A percentile compares a stretch with the other conserved stretches of the same genome.
Conservation (phyloP, 176 grass and related monocot species). For the Raddia distichophylla region DNA sequence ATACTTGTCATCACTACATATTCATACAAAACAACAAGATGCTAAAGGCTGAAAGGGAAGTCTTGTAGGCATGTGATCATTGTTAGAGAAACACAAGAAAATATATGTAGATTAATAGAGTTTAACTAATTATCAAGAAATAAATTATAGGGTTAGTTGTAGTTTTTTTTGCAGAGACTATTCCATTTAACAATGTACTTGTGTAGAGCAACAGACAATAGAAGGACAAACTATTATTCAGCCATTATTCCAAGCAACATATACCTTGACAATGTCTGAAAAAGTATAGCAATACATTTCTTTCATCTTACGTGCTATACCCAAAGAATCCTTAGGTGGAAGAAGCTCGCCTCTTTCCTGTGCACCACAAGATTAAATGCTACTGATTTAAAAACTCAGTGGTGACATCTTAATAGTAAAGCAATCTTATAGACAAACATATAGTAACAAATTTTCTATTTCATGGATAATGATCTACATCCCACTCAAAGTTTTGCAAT, state of each 20-base stretch:
- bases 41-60: constrained; percentile 8
- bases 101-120: constrained; percentile 1
- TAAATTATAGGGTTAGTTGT: neutral
- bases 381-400: neutral
- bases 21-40: constrained; percentile 9
- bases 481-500: constrained; percentile 3
- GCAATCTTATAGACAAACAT: neutral
- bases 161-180: constrained; percentile 1
- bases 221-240: constrained; percentile 9
- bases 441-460: neutral
- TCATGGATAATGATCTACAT: neutral
- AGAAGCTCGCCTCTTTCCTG: constrained; percentile 99
- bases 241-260: constrained; percentile 8
- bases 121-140: constrained; percentile 17
- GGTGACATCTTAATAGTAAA: constrained; percentile 1
- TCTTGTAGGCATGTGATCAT: neutral
- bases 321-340: constrained; percentile 83
- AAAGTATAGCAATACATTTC: constrained; percentile 92
- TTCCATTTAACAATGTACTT: constrained; percentile 23
- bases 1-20: constrained; percentile 36
- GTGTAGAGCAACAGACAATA: constrained; percentile 8
- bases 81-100: constrained; percentile 21
- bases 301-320: constrained; percentile 89
- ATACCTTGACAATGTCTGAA: constrained; percentile 97
- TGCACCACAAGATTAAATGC: constrained; percentile 30